phyloP scores from a whole-genome alignment of 331 rosid genomes.

The Spiraea crenata region DNA sequence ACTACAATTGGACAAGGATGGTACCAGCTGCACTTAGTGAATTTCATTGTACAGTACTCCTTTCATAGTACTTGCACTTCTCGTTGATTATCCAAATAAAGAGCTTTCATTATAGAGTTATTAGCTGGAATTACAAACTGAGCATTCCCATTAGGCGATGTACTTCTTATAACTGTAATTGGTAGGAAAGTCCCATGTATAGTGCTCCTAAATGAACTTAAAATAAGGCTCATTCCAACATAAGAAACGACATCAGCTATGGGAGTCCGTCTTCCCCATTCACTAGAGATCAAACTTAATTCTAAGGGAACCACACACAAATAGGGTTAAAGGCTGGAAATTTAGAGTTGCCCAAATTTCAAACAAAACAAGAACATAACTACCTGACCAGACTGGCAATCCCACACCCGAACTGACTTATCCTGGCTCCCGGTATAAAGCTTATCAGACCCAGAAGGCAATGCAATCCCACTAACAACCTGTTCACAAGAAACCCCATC shows the following conservation, averaged over 20 bases:
- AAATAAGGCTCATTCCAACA: neutral
- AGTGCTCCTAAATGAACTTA: neutral
- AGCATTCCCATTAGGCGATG: neutral
- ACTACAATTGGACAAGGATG: neutral
- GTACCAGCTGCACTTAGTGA: neutral
- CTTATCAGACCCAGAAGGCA: conserved; percentile 86
- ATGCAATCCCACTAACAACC: conserved; percentile 80
- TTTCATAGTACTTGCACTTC: neutral
- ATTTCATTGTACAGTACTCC: neutral
- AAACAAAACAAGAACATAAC: conserved; percentile 11
- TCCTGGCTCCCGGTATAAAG: conserved; percentile 90
- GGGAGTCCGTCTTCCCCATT: neutral
- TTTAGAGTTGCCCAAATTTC: neutral
- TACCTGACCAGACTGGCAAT: conserved; percentile 94
- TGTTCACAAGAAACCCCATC: conserved; percentile 30
- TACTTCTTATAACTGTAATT: too few species aligned
- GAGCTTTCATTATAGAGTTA: neutral
- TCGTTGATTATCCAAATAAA: neutral
- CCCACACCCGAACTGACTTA: conserved; percentile 83
- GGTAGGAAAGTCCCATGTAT: neutral
- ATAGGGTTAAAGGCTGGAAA: neutral
- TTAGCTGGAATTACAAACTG: neutral
- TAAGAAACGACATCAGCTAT: neutral
- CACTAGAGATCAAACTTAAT: neutral
- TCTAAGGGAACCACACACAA: neutral